These are phyloP conservation scores for Ceratocystis alfenasii DNA, from an alignment of 2,329 filamentous ascomycete genomes.

Conservation along the genomic window DNA sequence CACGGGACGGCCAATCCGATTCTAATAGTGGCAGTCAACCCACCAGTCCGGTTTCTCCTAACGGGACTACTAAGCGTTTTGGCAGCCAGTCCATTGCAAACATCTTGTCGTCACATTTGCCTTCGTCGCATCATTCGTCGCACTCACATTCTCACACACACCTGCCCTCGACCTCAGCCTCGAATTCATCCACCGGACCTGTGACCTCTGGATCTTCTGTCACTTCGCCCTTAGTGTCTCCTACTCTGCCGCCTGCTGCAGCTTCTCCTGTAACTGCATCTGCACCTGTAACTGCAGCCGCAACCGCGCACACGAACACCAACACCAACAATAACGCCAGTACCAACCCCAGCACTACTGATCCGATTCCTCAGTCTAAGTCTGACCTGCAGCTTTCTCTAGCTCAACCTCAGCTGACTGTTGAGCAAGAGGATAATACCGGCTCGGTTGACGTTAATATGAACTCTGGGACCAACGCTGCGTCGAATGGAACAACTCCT, in stretches of 20 bases:
- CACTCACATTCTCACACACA: slow-evolving; percentile 6
- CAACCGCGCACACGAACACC: not conserved
- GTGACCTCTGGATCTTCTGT: slow-evolving; percentile 2
- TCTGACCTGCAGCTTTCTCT: slow-evolving; percentile 3
- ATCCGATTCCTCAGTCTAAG: not conserved
- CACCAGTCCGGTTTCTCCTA: slow-evolving; percentile 50
- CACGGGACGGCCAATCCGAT: slow-evolving; percentile 73
- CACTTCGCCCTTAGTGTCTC: slow-evolving; percentile 15
- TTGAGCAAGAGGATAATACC: not conserved
- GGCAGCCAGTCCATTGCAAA: slow-evolving; percentile 18
- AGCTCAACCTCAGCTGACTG: not conserved
- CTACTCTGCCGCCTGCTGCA: slow-evolving; percentile 15
- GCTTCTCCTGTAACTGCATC: slow-evolving; percentile 19
- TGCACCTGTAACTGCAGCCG: slow-evolving; percentile 9
- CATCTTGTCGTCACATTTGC: slow-evolving; percentile 18
- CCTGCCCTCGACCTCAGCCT: not conserved
- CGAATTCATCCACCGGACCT: slow-evolving; percentile 6
- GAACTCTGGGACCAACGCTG: not conserved
- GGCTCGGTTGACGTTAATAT: slow-evolving; percentile 11
- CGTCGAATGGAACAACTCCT: slow-evolving; percentile 12
- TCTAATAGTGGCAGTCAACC: slow-evolving; percentile 54
- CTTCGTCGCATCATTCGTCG: slow-evolving; percentile 18
- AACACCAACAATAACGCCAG: not conserved
- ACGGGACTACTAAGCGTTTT: slow-evolving; percentile 26
- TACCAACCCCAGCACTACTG: not conserved